A percentile compares a stretch with the other conserved stretches of the same genome.
Evolutionary conservation across 1,284 basidiomycete genomes (phyloP).

Genomic region (Thecaphora thlaspeos): DNA sequence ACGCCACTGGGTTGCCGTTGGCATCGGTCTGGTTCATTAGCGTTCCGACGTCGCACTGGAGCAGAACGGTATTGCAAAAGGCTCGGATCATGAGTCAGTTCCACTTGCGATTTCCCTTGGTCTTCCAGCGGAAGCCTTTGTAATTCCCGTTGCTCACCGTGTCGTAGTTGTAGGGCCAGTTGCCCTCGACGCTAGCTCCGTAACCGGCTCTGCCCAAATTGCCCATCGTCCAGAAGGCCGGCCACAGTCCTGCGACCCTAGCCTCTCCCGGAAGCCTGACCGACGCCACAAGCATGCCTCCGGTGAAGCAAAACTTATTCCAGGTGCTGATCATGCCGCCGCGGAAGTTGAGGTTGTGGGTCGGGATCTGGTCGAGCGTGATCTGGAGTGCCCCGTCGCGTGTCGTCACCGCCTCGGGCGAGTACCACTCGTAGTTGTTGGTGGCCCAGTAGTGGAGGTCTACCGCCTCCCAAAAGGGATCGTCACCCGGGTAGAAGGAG

Average conservation of each 20-base stretch:
- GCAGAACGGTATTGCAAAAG: too few relatives aligned
- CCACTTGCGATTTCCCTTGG: too few relatives aligned
- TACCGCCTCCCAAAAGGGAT: conserved; percentile 72
- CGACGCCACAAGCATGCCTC: conserved; percentile 74
- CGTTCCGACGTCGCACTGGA: conserved; percentile 49
- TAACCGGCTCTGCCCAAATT: conserved; percentile 62
- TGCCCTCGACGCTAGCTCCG: conserved; percentile 63
- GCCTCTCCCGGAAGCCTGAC: conserved; percentile 41
- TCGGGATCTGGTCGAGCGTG: conserved; percentile 59
- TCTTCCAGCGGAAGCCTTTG: too few relatives aligned
- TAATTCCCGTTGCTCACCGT: conserved; percentile 35
- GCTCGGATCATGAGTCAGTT: too few relatives aligned
- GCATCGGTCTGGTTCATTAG: conserved; percentile 49
- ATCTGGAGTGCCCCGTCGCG: conserved; percentile 75
- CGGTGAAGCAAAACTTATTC: conserved; percentile 95
- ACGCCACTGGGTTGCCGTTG: conserved; percentile 23
- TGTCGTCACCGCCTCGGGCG: conserved; percentile 78
- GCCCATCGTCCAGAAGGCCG: conserved; percentile 79
- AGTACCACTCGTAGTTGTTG: conserved; percentile 62
- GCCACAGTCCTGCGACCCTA: conserved; percentile 61
- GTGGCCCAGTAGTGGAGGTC: conserved; percentile 69
- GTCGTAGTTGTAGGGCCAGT: conserved; percentile 66
- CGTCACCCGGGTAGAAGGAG: conserved; percentile 65
- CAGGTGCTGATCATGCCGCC: conserved; percentile 65
- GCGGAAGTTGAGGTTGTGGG: conserved; percentile 69